Evolutionary conservation across 345 rosid species (phyloP).

Genomic region (Lepidium africanum): DNA sequence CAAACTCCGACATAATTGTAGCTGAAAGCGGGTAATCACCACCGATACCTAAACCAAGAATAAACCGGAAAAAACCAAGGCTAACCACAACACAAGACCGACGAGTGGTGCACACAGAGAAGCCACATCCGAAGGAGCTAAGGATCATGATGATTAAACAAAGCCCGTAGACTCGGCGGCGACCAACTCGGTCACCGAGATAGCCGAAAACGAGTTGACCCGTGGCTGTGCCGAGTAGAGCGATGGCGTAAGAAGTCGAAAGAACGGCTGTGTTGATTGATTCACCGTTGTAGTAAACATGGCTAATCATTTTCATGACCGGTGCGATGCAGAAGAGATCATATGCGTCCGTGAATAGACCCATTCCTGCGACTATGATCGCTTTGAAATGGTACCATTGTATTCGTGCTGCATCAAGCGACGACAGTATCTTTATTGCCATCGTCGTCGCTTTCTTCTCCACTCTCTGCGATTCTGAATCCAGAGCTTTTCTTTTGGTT

Average conservation of each 20-base stretch:
- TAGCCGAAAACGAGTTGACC: slow-evolving; percentile 63
- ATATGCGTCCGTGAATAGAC: slow-evolving; percentile 46
- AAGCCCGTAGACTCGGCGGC: slow-evolving; percentile 60
- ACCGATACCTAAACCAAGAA: slow-evolving; percentile 69
- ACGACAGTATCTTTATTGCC: slow-evolving; percentile 15
- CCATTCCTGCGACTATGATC: slow-evolving; percentile 43
- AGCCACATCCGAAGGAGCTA: slow-evolving; percentile 61
- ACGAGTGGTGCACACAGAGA: slow-evolving; percentile 49
- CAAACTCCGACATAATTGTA: slow-evolving; percentile 81
- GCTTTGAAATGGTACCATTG: slow-evolving; percentile 48
- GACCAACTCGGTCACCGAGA: slow-evolving; percentile 55
- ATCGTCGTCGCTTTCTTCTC: slow-evolving; percentile 21
- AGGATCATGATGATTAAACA: slow-evolving; percentile 49
- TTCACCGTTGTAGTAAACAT: slow-evolving; percentile 24
- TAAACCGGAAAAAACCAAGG: slow-evolving; percentile 60
- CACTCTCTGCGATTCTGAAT: slow-evolving; percentile 21
- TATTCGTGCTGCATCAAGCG: slow-evolving; percentile 37
- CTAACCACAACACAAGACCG: slow-evolving; percentile 46
- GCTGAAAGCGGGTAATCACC: slow-evolving; percentile 85
- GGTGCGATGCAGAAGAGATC: slow-evolving; percentile 45
- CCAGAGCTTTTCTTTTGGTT: slow-evolving; percentile 3
- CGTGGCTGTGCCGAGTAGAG: slow-evolving; percentile 50
- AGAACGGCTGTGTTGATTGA: slow-evolving; percentile 22
- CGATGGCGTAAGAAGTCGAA: slow-evolving; percentile 34
- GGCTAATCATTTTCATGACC: slow-evolving; percentile 40